A percentile compares a stretch with the other conserved stretches of the same genome.
Evolutionary conservation across 805 yeast species (phyloP).

Genomic region (Scheffersomyces stipitis): DNA sequence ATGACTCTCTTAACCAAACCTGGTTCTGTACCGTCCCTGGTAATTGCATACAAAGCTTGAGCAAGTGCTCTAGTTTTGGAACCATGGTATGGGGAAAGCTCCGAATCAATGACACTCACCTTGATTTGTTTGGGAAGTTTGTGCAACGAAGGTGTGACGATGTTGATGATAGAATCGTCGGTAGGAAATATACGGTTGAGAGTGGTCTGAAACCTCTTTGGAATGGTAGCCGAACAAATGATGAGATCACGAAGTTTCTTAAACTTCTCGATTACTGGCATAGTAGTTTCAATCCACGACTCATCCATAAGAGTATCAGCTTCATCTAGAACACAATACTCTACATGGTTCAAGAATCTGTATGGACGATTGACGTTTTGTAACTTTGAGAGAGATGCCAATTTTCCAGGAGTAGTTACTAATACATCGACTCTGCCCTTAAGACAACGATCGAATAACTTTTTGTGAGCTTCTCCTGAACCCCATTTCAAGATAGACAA

Average conservation of each 20-base stretch:
- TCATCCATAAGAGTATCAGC: slow-evolving; percentile 90
- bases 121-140: slow-evolving; percentile 76
- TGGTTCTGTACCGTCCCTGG: slow-evolving; percentile 77
- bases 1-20: slow-evolving; percentile 76
- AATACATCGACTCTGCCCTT: slow-evolving; percentile 66
- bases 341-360: slow-evolving; percentile 44
- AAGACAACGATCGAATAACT: slow-evolving; percentile 39
- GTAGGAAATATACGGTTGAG: slow-evolving; percentile 61
- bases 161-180: slow-evolving; percentile 48
- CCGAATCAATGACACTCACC: slow-evolving; percentile 73
- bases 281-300: slow-evolving; percentile 70
- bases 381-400: slow-evolving; percentile 43
- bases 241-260: slow-evolving; percentile 59
- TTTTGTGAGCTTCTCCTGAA: slow-evolving; percentile 53
- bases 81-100: slow-evolving; percentile 76
- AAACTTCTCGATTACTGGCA: slow-evolving; percentile 52
- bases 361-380: slow-evolving; percentile 30
- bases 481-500: slow-evolving; percentile 61
- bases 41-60: slow-evolving; percentile 83
- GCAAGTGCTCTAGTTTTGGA: slow-evolving; percentile 82
- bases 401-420: slow-evolving; percentile 82
- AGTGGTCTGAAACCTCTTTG: slow-evolving; percentile 68
- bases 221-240: slow-evolving; percentile 89
- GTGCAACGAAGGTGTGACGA: slow-evolving; percentile 81
- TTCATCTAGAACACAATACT: slow-evolving; percentile 79